A percentile compares a stretch with the other conserved stretches of the same genome.
phyloP scores from a whole-genome alignment of 257 asterid genomes.

The Solanum pinnatisectum region DNA sequence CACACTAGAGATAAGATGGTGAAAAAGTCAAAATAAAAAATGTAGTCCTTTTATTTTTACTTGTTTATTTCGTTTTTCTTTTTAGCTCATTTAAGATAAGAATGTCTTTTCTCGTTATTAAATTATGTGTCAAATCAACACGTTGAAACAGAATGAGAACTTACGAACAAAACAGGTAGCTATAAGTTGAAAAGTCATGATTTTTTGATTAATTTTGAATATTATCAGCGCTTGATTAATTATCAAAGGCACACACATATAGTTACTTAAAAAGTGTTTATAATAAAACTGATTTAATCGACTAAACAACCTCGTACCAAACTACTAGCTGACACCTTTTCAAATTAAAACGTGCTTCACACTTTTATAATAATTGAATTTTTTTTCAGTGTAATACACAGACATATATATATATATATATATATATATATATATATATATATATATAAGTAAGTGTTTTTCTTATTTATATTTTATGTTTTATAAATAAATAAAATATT shows the following conservation, averaged over 20 bases:
- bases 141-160: not conserved
- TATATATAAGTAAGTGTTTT: too few relatives aligned
- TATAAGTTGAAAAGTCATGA: not conserved
- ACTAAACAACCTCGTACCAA: not conserved
- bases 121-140: not conserved
- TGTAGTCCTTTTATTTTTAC: too few relatives aligned
- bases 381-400: not conserved
- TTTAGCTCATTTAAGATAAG: too few relatives aligned
- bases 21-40: too few relatives aligned
- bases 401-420: not conserved
- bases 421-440: too few relatives aligned
- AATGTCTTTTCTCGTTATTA: too few relatives aligned
- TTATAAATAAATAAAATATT: too few relatives aligned
- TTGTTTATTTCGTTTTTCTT: too few relatives aligned
- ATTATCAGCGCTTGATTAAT: not conserved
- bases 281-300: not conserved
- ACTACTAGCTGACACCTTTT: not conserved
- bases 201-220: not conserved
- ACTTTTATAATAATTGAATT: not conserved
- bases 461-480: too few relatives aligned
- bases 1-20: too few relatives aligned
- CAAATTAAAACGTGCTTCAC: not conserved
- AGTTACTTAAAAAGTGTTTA: not conserved
- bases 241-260: not conserved
- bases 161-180: not conserved